Base-by-base conservation (phyloP, 192 early-diverging fungal genomes). In the Coemansia sp. region DNA sequence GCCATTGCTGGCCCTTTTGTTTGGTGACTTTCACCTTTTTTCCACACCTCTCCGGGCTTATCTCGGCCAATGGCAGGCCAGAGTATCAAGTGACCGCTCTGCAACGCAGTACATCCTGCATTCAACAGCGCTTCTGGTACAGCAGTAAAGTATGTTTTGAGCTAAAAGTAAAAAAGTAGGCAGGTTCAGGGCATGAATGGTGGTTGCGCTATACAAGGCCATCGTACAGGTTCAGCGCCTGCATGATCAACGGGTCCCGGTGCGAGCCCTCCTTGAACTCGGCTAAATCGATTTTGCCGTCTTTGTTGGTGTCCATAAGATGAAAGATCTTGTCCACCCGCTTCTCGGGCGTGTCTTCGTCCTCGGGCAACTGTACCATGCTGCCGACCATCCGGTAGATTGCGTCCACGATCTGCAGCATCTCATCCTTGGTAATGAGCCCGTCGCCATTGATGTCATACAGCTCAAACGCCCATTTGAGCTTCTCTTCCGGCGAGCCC, bases 371-470 rank as follows among this genome's bases (percentile, higher is more conserved):
- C 60, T 92, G 90, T 36, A 91, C 87, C 87, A 90, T 93, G 64
- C 83, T 88, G 6, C 91, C 92, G 0, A 97, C 91, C 89, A 93
- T 93, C 53, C 87, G 88, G 73, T 94, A 97, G 50, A 97, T 93
- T 9, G 94, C 90, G 52, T 93, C 89, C n/a, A 94, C 92, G 45
- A 97, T 91, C 52, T 74, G 73, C 32, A 90, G 57, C 94, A 97
- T 93, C 78, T 97, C 94, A 14, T 88, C 88, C 30, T 84, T 82
- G 12, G 89, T 88, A 54, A 97, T 91, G 64, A 80, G 83, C 15
- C 90, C 87, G 67, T 97, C 91, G 53, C 89, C 81, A 61, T 97
- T 86, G 40, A 93, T 89, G 71, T 97, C 94, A 57, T 94, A 97
- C 59, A 97, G 76, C 71, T 84, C 85, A 64, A 93, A 93, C 14